These are phyloP conservation scores for Clonostachys byssicola DNA, from an alignment of 2,329 filamentous ascomycete genomes.

Conservation along the genomic window DNA sequence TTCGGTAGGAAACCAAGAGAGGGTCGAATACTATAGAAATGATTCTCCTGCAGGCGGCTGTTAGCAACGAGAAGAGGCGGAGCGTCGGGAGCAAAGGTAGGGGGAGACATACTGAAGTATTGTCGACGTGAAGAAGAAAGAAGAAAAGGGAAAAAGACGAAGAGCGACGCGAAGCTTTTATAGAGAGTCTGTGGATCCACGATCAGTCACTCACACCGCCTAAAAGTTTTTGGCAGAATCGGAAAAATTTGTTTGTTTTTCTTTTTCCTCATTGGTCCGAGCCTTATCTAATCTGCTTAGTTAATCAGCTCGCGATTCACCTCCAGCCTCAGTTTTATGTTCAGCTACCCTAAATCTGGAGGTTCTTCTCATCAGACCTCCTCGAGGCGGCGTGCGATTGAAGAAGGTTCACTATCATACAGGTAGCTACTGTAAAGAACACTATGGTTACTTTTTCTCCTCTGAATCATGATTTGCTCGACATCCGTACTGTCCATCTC, in stretches of 20 bases:
- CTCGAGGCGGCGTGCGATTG: no score
- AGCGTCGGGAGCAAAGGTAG: conserved; percentile 11
- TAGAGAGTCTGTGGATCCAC: conserved; percentile 15
- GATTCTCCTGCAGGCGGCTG: conserved; percentile 61
- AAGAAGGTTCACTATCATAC: no score
- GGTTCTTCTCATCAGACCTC: no score
- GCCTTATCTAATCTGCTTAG: no score
- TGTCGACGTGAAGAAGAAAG: conserved; percentile 57
- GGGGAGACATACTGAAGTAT: conserved; percentile 50
- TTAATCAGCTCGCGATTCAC: no score
- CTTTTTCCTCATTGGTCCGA: neutral
- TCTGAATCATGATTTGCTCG: no score
- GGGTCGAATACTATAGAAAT: conserved; percentile 97
- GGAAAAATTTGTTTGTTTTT: conserved; percentile 1
- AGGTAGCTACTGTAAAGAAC: no score
- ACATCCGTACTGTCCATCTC: no score
- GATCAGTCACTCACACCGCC: conserved; percentile 21
- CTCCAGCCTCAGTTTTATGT: no score
- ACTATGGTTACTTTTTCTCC: no score
- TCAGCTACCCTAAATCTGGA: no score
- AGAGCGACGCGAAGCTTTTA: conserved; percentile 30
- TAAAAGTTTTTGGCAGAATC: conserved; percentile 17
- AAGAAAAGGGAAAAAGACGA: conserved; percentile 26
- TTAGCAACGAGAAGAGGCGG: conserved; percentile 8
- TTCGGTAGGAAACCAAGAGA: conserved; percentile 89